These are phyloP conservation scores for Zychaea mexicana DNA, from an alignment of 371 early-diverging fungal genomes.

Conservation along the genomic window DNA sequence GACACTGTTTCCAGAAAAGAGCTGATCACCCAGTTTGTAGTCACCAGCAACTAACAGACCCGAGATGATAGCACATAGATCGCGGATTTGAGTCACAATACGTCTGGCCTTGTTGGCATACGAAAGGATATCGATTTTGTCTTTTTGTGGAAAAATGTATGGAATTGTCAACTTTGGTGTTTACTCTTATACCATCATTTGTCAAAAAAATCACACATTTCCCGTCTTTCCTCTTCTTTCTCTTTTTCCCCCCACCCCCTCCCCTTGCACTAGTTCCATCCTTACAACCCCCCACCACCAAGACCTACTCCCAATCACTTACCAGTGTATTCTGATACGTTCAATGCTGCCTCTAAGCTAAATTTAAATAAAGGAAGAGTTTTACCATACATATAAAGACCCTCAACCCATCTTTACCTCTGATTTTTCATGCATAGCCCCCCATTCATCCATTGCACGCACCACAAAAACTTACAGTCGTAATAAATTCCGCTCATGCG, in stretches of 20 bases:
- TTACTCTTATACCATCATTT: neutral
- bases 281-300: too few relatives aligned
- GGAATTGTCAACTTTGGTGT: neutral
- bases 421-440: too few relatives aligned
- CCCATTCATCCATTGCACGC: neutral
- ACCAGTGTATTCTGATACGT: slow-evolving; percentile 76
- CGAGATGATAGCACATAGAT: slow-evolving; percentile 90
- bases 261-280: too few relatives aligned
- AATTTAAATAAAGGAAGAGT: too few relatives aligned
- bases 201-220: too few relatives aligned
- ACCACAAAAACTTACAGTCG: slow-evolving; percentile 56
- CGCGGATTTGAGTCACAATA: slow-evolving; percentile 92
- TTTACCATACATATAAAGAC: too few relatives aligned
- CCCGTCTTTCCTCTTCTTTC: too few relatives aligned
- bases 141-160: slow-evolving; percentile 30
- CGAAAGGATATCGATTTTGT: slow-evolving; percentile 89
- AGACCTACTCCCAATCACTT: slow-evolving; percentile 1
- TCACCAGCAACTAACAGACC: slow-evolving; percentile 86
- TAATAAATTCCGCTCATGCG: slow-evolving; percentile 86
- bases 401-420: too few relatives aligned
- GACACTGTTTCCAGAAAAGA: slow-evolving; percentile 81
- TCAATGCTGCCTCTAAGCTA: slow-evolving; percentile 88
- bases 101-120: slow-evolving; percentile 85
- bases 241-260: too few relatives aligned
- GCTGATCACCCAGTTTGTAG: slow-evolving; percentile 80